phyloP scores from a whole-genome alignment of 371 early-diverging fungal species.

The Umbelopsis sp. region DNA sequence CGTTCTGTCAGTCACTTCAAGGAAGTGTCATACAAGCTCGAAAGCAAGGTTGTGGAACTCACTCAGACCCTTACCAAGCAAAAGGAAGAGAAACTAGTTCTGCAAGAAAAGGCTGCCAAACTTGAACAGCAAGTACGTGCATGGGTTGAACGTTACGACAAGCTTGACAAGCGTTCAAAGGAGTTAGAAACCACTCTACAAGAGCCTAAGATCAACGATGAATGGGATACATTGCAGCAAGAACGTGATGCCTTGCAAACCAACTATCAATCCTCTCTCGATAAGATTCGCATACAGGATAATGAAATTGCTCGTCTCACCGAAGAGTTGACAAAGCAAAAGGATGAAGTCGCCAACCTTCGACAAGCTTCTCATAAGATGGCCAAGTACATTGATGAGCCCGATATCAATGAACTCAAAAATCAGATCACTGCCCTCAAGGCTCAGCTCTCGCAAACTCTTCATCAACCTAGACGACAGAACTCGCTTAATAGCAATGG shows the following conservation, averaged over 20 bases:
- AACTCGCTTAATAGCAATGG: slow-evolving; percentile 20
- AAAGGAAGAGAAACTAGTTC: slow-evolving; percentile 69
- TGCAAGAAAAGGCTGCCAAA: slow-evolving; percentile 54
- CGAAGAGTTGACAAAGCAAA: slow-evolving; percentile 60
- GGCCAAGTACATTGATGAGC: slow-evolving; percentile 39
- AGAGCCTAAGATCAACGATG: slow-evolving; percentile 57
- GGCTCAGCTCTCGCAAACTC: slow-evolving; percentile 47
- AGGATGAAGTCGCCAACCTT: slow-evolving; percentile 73
- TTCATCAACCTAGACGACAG: slow-evolving; percentile 44
- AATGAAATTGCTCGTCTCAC: slow-evolving; percentile 66
- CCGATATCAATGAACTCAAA: slow-evolving; percentile 49
- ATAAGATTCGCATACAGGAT: slow-evolving; percentile 69
- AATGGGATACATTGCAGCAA: slow-evolving; percentile 59
- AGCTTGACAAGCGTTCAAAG: slow-evolving; percentile 52
- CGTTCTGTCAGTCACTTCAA: slow-evolving; percentile 89
- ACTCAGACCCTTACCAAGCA: slow-evolving; percentile 81
- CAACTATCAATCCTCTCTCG: slow-evolving; percentile 52
- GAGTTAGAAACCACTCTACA: slow-evolving; percentile 52
- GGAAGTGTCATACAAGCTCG: slow-evolving; percentile 89
- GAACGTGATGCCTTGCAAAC: slow-evolving; percentile 53
- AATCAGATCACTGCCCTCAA: slow-evolving; percentile 54
- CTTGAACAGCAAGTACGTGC: slow-evolving; percentile 67
- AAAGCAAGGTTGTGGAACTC: slow-evolving; percentile 94
- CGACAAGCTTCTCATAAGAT: slow-evolving; percentile 50
- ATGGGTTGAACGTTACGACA: slow-evolving; percentile 77